These are phyloP conservation scores for Pseudogymnoascus sp. DNA, from an alignment of 2,329 filamentous ascomycete genomes.

Conservation along the genomic window DNA sequence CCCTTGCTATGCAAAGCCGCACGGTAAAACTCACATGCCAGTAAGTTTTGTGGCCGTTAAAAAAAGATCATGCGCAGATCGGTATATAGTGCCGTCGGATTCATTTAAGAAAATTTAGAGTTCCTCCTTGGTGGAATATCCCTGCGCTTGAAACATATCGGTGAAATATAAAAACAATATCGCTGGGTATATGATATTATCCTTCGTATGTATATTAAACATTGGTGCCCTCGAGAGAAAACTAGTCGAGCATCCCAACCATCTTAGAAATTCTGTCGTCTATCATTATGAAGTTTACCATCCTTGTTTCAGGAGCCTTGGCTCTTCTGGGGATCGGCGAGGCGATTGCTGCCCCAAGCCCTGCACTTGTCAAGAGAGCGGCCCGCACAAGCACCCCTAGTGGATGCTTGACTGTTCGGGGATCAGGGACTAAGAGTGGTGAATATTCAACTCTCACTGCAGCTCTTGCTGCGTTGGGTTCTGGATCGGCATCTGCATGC, in stretches of 20 bases:
- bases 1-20: background rate
- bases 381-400: constrained; percentile 12
- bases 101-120: background rate
- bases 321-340: constrained; percentile 1
- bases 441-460: constrained; percentile 13
- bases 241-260: background rate
- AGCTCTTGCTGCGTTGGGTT: constrained; percentile 14
- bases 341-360: background rate
- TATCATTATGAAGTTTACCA: constrained; percentile 1
- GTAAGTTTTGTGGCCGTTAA: background rate
- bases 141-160: background rate
- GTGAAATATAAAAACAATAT: background rate
- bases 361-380: background rate
- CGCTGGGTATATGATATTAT: background rate
- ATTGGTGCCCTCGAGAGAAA: background rate
- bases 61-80: background rate
- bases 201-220: background rate
- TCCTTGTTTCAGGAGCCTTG: constrained; percentile 3
- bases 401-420: constrained; percentile 14
- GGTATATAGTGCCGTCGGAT: background rate
- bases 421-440: constrained; percentile 10
- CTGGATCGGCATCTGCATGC: constrained; percentile 26
- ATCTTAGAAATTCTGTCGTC: background rate
- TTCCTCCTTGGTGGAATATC: constrained; percentile 8
- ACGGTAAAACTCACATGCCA: background rate